Evolutionary conservation across 495 filamentous ascomycete genomes (phyloP).

Genomic region (Neurospora africana): DNA sequence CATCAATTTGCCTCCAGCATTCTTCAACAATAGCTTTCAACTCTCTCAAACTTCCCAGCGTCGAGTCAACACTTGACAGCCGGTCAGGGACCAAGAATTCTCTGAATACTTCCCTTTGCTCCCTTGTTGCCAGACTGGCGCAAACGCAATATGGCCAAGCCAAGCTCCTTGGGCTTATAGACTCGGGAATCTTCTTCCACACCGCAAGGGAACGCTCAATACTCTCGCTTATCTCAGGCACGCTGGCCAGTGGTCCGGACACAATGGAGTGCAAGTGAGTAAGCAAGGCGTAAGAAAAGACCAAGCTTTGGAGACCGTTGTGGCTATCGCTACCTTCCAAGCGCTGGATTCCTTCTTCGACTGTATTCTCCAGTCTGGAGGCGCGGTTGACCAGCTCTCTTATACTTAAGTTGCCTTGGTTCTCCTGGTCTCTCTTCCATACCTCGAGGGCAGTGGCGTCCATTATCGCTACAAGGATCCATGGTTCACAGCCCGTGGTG

Average conservation of each 20-base stretch:
- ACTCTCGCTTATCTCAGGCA: neutral
- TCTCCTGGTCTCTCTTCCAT: neutral
- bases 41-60: neutral
- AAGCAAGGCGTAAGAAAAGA: slow-evolving; percentile 1
- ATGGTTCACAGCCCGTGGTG: neutral
- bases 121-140: slow-evolving; percentile 1
- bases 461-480: neutral
- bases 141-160: slow-evolving; percentile 2
- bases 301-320: neutral
- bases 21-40: neutral
- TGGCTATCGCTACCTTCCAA: neutral
- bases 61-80: neutral
- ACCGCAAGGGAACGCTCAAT: neutral
- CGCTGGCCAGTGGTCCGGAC: neutral
- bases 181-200: neutral
- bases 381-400: neutral
- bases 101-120: neutral
- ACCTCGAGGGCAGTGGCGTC: neutral
- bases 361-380: neutral
- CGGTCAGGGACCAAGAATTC: neutral
- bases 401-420: neutral
- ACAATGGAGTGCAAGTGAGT: neutral
- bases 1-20: slow-evolving; percentile 1
- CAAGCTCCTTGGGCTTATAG: neutral
- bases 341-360: neutral